Base-by-base conservation (phyloP, 2,329 filamentous ascomycete genomes). In the Alternaria alternata region DNA sequence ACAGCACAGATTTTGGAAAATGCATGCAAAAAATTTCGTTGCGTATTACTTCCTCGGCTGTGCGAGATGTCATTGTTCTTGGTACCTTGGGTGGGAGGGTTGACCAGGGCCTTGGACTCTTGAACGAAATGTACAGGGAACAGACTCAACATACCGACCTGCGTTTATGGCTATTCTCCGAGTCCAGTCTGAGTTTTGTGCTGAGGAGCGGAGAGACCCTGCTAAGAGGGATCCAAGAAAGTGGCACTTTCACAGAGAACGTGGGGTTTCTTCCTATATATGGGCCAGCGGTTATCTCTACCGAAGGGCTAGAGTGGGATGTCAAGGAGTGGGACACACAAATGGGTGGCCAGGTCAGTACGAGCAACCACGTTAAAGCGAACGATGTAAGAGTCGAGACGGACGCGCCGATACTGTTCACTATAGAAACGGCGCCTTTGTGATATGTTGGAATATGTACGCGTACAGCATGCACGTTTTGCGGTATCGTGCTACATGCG, bases 1-100 rank as follows among this genome's bases (percentile, higher is more conserved):
- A 96, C 69, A 91, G 89, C 20, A 97, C 95, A 28, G 95, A 99
- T 78, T 97, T 98, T 70, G 89, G 87, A 69, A 99, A 99, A 67
- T 78, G 75, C n/a, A 82, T 92, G 88, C 70, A 86, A 91, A 67
- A 83, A 78, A 66, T 89, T 85, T 67, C 67, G 8, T 67, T 69
- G 6, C 62, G 79, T 84, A 88, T 64, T 20, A 52, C 62, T 24
- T 63, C 61, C 32, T 51, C 59, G 16, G 55, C 54, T 16, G 61
- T 56, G 16, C 85, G 85, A 48, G 65, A 94, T 71, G 88, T 97
- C n/a, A 83, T 97, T 12, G 88, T 91, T 38, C 81, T 97, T 7
- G 94, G 94, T 41, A 93, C 94, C 2, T 85, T 98, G 0, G 93
- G 92, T 43, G 95, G 95, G 7, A 89, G 95, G 30, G 91, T 98